Evolutionary conservation across 805 yeast genomes (phyloP).

Genomic region (Cyberlindnera japonica): DNA sequence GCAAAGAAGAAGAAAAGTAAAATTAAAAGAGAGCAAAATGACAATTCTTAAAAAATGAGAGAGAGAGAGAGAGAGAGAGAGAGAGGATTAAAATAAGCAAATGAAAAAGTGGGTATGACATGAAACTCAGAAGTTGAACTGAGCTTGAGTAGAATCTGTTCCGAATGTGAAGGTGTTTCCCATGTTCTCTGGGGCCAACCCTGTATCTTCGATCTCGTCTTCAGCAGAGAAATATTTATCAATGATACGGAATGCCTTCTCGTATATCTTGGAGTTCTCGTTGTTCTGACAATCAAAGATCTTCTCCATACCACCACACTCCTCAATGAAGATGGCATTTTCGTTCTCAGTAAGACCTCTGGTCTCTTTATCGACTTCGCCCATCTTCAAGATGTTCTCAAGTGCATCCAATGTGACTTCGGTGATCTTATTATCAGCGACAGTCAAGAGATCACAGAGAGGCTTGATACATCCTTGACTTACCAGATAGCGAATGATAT

Average conservation of each 20-base stretch:
- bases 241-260: constrained; percentile 85
- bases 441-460: constrained; percentile 82
- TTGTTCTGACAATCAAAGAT: constrained; percentile 90
- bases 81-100: too few species aligned
- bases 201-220: constrained; percentile 69
- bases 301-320: constrained; percentile 98
- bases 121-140: constrained; percentile 22
- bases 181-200: constrained; percentile 68
- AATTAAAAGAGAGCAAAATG: constrained; percentile 1
- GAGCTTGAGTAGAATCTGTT: constrained; percentile 46
- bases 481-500: constrained; percentile 89
- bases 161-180: constrained; percentile 92
- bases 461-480: constrained; percentile 97
- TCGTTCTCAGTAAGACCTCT: constrained; percentile 68
- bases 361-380: constrained; percentile 86
- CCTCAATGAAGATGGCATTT: constrained; percentile 90
- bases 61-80: neutral
- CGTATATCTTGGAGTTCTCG: constrained; percentile 87
- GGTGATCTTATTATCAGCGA: constrained; percentile 87
- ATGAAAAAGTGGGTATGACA: constrained; percentile 1
- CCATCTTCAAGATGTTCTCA: constrained; percentile 90
- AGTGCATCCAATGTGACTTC: constrained; percentile 95
- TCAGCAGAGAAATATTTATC: constrained; percentile 88
- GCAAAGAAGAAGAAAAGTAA: neutral
- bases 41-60: neutral